A percentile compares a stretch with the other conserved stretches of the same genome.
These are phyloP conservation scores for Phytophthora pinifolia DNA, from an alignment of 352 stramenopile genomes.

Conservation along the genomic window DNA sequence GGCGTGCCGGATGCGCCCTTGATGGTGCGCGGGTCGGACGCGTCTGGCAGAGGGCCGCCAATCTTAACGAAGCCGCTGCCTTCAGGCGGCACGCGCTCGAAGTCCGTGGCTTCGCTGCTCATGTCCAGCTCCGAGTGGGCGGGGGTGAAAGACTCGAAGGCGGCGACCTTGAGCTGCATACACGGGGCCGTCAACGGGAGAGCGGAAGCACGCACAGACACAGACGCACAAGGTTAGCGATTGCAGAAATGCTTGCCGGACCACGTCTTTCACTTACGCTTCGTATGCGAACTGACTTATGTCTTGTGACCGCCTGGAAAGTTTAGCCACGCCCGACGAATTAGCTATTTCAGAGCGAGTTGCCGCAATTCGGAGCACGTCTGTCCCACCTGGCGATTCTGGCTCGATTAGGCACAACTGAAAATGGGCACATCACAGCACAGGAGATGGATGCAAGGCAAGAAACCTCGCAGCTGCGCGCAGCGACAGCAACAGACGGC, in stretches of 20 bases:
- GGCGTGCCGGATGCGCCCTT: conserved; percentile 44
- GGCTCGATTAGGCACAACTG: conserved; percentile 1
- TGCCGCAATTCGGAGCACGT: conserved; percentile 8
- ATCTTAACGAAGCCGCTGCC: conserved; percentile 76
- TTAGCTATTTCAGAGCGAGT: conserved; percentile 11
- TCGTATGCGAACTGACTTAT: conserved; percentile 34
- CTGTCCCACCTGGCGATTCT: conserved; percentile 12
- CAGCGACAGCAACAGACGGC: no score
- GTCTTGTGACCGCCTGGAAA: neutral
- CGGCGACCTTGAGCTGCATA: conserved; percentile 31
- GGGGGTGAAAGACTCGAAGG: conserved; percentile 24
- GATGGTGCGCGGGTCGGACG: conserved; percentile 67
- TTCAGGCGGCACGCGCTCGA: conserved; percentile 54
- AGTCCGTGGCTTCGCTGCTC: conserved; percentile 49
- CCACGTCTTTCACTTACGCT: conserved; percentile 14
- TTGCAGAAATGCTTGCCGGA: conserved; percentile 15
- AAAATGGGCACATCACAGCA: neutral
- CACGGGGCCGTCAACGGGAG: neutral
- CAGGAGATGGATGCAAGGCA: no score
- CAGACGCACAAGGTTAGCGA: neutral
- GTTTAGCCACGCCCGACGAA: conserved; percentile 4
- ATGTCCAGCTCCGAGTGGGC: conserved; percentile 32
- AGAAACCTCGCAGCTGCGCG: no score
- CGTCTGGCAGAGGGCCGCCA: conserved; percentile 66
- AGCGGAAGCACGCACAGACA: neutral